phyloP scores from a whole-genome alignment of 2,329 filamentous ascomycete species.

The Chlorencoelia australis region DNA sequence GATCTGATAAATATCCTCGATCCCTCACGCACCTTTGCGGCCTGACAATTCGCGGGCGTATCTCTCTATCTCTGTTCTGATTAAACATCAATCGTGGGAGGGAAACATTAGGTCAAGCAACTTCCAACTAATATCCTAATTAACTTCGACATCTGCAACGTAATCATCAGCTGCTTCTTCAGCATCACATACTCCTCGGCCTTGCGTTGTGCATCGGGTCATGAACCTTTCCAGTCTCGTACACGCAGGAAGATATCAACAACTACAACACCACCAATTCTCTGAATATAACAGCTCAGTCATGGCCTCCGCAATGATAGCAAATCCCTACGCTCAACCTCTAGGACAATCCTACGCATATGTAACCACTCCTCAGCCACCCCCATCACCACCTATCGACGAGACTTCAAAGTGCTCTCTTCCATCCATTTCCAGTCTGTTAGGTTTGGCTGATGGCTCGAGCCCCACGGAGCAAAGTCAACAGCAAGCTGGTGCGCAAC shows the following conservation, averaged over 20 bases:
- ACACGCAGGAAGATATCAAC: slow-evolving; percentile 24
- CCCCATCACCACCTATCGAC: slow-evolving; percentile 67
- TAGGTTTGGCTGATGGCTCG: slow-evolving; percentile 71
- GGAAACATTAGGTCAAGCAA: slow-evolving; percentile 27
- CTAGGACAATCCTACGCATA: slow-evolving; percentile 40
- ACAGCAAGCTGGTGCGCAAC: slow-evolving; percentile 31
- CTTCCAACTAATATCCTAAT: slow-evolving; percentile 22
- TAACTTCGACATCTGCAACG: slow-evolving; percentile 1
- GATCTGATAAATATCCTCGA: slow-evolving; percentile 40
- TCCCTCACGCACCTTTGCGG: slow-evolving; percentile 30
- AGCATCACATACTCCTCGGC: background rate
- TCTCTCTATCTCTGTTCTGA: slow-evolving; percentile 14
- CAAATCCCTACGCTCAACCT: slow-evolving; percentile 37
- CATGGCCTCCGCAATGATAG: slow-evolving; percentile 37
- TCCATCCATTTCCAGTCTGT: slow-evolving; percentile 84
- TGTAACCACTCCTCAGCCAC: slow-evolving; percentile 45
- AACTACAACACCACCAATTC: slow-evolving; percentile 20
- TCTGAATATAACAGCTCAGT: slow-evolving; percentile 24
- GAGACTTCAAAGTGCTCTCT: slow-evolving; percentile 70
- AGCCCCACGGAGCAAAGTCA: slow-evolving; percentile 42
- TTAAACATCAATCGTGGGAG: slow-evolving; percentile 5
- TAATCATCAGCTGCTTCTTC: too few species aligned
- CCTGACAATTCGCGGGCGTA: slow-evolving; percentile 25
- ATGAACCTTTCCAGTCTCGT: slow-evolving; percentile 30
- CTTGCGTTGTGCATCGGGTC: slow-evolving; percentile 9